Evolutionary conservation across 2,329 filamentous ascomycete species (phyloP).

Genomic region (Teratosphaeria epicoccoides): DNA sequence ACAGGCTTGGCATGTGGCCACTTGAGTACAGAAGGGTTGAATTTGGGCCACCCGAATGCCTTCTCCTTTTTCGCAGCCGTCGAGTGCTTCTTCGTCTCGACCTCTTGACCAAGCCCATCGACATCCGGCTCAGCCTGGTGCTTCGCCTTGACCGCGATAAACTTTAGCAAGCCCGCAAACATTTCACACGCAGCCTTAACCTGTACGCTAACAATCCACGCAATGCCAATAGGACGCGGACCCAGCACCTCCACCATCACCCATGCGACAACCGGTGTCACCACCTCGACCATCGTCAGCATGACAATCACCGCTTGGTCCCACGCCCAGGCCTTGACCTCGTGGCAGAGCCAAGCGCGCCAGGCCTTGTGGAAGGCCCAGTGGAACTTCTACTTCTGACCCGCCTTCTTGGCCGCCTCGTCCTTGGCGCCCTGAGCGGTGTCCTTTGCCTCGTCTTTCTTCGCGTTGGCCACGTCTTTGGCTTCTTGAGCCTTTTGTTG

Average conservation of each 20-base stretch:
- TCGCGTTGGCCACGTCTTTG: slow-evolving; percentile 7
- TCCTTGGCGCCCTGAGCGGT: slow-evolving; percentile 11
- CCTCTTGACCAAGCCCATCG: background rate
- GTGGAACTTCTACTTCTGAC: slow-evolving; percentile 1
- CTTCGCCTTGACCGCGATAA: background rate
- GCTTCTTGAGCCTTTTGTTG: slow-evolving; percentile 19
- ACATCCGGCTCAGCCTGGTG: background rate
- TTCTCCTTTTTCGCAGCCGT: background rate
- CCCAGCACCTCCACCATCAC: background rate
- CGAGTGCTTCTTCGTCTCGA: background rate
- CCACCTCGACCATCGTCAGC: background rate
- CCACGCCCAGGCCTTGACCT: background rate
- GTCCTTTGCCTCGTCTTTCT: slow-evolving; percentile 16
- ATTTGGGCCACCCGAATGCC: background rate
- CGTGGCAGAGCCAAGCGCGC: background rate
- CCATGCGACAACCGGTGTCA: background rate
- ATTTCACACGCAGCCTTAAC: background rate
- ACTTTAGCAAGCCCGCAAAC: background rate
- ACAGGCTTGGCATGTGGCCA: background rate
- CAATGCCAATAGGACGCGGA: background rate
- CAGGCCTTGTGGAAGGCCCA: background rate
- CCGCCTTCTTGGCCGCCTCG: slow-evolving; percentile 5
- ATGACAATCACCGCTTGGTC: background rate
- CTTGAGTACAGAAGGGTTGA: background rate
- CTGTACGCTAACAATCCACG: background rate